Evolutionary conservation across 2,329 filamentous ascomycete genomes (phyloP).

Genomic region (Pyrenophora tritici-repentis): DNA sequence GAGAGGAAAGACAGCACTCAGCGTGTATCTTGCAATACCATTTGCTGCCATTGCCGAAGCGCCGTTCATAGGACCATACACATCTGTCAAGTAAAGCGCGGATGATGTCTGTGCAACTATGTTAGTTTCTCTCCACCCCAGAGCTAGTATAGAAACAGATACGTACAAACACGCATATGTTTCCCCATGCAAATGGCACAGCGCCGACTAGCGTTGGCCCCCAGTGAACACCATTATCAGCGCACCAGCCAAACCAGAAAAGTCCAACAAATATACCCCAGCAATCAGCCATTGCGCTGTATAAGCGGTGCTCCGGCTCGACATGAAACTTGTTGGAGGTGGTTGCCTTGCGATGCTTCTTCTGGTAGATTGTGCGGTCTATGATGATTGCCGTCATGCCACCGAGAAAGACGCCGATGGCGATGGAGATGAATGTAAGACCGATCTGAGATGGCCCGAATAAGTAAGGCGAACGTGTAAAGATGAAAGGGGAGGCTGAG

Average conservation of each 20-base stretch:
- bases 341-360: conserved; percentile 32
- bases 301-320: conserved; percentile 62
- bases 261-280: conserved; percentile 58
- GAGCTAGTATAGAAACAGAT: background rate
- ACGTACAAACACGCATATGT: conserved; percentile 63
- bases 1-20: conserved; percentile 45
- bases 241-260: conserved; percentile 67
- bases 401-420: conserved; percentile 37
- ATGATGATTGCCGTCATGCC: conserved; percentile 39
- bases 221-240: conserved; percentile 55
- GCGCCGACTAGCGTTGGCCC: conserved; percentile 56
- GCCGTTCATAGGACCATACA: conserved; percentile 41
- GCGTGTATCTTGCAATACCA: conserved; percentile 45
- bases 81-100: conserved; percentile 38
- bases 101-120: conserved; percentile 25
- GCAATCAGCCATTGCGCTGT: conserved; percentile 63
- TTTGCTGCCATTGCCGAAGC: conserved; percentile 48
- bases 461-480: conserved; percentile 36
- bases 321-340: conserved; percentile 37
- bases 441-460: conserved; percentile 39
- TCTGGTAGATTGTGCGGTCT: conserved; percentile 47
- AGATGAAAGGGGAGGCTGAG: conserved; percentile 42
- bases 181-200: conserved; percentile 64
- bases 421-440: conserved; percentile 42
- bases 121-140: background rate